phyloP scores from a whole-genome alignment of 257 asterid genomes.

The Gentiana macrophylla region DNA sequence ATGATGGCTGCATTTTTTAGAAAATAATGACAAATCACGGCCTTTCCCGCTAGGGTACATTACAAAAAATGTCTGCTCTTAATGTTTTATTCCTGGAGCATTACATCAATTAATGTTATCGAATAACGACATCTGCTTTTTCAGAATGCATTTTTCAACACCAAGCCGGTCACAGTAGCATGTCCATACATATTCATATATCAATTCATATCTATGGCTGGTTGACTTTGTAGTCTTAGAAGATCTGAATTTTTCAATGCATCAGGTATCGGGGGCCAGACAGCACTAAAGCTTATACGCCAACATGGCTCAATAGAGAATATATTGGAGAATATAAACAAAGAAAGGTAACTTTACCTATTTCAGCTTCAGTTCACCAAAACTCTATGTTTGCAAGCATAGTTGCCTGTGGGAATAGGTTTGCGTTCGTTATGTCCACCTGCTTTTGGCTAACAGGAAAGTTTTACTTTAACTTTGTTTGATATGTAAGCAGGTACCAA shows the following conservation, averaged over 20 bases:
- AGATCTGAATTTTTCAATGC: background rate
- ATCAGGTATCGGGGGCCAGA: conserved; percentile 89
- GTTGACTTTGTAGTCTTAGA: background rate
- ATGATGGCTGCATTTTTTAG: too few relatives aligned
- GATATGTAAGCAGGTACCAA: conserved; percentile 51
- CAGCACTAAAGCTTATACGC: conserved; percentile 91
- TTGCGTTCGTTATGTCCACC: background rate
- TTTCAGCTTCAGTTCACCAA: background rate
- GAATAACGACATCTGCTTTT: background rate
- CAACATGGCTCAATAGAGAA: conserved; percentile 88
- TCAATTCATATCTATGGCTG: background rate
- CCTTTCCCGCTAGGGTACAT: too few relatives aligned
- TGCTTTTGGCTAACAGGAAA: background rate
- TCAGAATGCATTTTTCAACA: background rate
- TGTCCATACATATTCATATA: background rate
- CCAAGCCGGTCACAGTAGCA: background rate
- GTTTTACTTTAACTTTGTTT: background rate
- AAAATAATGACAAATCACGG: too few relatives aligned
- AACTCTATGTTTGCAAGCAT: background rate
- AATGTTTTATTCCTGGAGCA: background rate
- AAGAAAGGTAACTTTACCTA: conserved; percentile 56
- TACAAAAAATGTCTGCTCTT: too few relatives aligned
- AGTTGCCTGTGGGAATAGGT: background rate
- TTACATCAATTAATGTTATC: background rate
- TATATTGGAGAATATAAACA: conserved; percentile 79